Evolutionary conservation across 2,329 filamentous ascomycete genomes (phyloP).

Genomic region (Ophiostoma ulmi): DNA sequence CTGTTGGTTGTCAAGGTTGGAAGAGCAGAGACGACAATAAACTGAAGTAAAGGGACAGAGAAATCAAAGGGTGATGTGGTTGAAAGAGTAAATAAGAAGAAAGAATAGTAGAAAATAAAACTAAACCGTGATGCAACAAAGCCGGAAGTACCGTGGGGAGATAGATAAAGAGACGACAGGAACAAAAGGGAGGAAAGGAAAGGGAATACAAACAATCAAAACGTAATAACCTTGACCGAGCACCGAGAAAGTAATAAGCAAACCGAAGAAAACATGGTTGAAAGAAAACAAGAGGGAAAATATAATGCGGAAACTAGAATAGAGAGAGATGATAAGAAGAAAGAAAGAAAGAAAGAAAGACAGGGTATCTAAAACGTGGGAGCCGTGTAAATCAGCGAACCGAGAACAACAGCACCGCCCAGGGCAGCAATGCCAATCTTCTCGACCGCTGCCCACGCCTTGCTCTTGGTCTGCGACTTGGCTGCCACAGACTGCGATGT

Average conservation of each 20-base stretch:
- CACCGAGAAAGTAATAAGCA: too few relatives aligned
- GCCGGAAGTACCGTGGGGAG: not conserved
- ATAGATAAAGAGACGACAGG: not conserved
- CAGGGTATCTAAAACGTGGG: conserved; percentile 31
- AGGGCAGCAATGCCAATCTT: conserved; percentile 37
- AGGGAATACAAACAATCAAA: not conserved
- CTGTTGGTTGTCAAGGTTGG: too few relatives aligned
- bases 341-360: not conserved
- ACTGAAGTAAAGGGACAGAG: not conserved
- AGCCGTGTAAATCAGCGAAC: conserved; percentile 38
- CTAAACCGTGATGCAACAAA: not conserved
- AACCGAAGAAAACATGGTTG: not conserved
- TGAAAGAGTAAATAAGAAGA: not conserved
- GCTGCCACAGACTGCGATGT: conserved; percentile 17
- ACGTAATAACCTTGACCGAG: not conserved
- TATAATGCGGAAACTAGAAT: not conserved
- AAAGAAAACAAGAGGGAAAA: not conserved
- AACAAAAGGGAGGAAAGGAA: not conserved
- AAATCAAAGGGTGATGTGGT: not conserved
- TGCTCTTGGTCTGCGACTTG: conserved; percentile 13
- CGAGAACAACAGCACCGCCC: conserved; percentile 37
- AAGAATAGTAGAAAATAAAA: not conserved
- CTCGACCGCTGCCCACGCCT: conserved; percentile 24
- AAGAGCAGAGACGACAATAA: not conserved
- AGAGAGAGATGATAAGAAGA: not conserved